phyloP scores from a whole-genome alignment of 2,329 filamentous ascomycete genomes.

The Stagonosporopsis chrysanthemi region DNA sequence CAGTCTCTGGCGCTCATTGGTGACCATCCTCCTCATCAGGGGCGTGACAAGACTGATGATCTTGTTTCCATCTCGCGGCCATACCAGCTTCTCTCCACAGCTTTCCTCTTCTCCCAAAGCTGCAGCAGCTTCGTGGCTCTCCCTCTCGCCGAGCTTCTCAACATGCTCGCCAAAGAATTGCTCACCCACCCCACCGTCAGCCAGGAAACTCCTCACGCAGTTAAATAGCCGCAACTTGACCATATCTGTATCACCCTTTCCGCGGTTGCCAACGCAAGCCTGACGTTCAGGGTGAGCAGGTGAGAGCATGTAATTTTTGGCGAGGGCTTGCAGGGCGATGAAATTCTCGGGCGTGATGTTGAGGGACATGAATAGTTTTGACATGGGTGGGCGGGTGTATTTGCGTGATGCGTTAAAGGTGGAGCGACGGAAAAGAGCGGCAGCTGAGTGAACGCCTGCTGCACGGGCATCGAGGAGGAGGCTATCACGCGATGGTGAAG shows the following conservation, averaged over 20 bases:
- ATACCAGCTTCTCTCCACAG: conserved; percentile 53
- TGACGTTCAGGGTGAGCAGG: conserved; percentile 62
- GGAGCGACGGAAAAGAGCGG: conserved; percentile 59
- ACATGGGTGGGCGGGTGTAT: conserved; percentile 65
- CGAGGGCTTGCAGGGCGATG: conserved; percentile 62
- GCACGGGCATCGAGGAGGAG: conserved; percentile 54
- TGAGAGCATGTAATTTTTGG: conserved; percentile 66
- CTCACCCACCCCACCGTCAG: conserved; percentile 57
- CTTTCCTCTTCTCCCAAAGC: conserved; percentile 52
- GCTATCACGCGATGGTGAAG: conserved; percentile 26
- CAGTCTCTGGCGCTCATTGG: conserved; percentile 65
- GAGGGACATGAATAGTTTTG: conserved; percentile 64
- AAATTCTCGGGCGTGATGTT: conserved; percentile 65
- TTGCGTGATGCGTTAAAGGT: conserved; percentile 58
- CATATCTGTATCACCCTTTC: conserved; percentile 63
- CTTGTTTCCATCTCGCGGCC: conserved; percentile 63
- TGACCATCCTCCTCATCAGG: conserved; percentile 65
- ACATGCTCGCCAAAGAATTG: conserved; percentile 57
- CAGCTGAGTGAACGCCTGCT: conserved; percentile 60
- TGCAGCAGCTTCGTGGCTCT: conserved; percentile 42
- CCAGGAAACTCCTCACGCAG: conserved; percentile 62
- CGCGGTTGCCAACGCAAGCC: conserved; percentile 64
- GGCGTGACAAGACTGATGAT: conserved; percentile 66
- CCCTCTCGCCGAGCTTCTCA: conserved; percentile 44
- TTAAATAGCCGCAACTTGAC: conserved; percentile 65